Base-by-base conservation (phyloP, 1,284 basidiomycete species). In the Trichosporon ovoides region DNA sequence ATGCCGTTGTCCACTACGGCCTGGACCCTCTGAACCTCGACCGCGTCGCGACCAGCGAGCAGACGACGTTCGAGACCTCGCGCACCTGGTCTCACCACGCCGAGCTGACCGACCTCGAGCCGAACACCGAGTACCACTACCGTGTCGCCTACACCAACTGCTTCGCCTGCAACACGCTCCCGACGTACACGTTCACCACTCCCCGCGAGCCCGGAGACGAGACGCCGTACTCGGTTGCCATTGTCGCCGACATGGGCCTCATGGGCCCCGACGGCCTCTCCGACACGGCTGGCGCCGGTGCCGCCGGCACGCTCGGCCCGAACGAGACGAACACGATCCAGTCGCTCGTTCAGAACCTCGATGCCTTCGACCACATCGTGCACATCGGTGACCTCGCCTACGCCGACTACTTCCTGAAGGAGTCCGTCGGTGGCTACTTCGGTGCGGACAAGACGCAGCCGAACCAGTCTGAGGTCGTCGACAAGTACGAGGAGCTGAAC, bases 301-400 rank as follows among this genome's bases (percentile, higher is more conserved):
- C 65, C 1, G 46, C 4, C 12, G 63, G 63, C 7, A 53, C 52
- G 1, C 64, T 72, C 22, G 40, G 38, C 0, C 48, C 65, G 6
- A 59, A 60, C 37, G 72, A 72, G 58, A 67, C 66, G 19, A 72
- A 73, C 64, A 66, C 68, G 28, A 70, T 73, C 49, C 69, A 70
- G 60, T 62, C 59, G 2, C 52, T 72, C 14, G 56, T 61, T 3
- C 60, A 65, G 54, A 60, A 60, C 38, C 53, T 64, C 16, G 71
- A 71, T 52, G 62, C 66, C 3, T 73, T 58, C 55, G 67, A 69
- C 13, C 63, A 65, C 36, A 14, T 38, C 34, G 53, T 62, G 33
- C 67, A 69, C 56, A 56, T 60, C 7, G 70, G 70, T 16, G 69
- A 72, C 55, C 64, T 69, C 12, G 68, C 64, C 3, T 58, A 71